phyloP scores from a whole-genome alignment of 257 asterid species.

The Solanum pimpinellifolium region DNA sequence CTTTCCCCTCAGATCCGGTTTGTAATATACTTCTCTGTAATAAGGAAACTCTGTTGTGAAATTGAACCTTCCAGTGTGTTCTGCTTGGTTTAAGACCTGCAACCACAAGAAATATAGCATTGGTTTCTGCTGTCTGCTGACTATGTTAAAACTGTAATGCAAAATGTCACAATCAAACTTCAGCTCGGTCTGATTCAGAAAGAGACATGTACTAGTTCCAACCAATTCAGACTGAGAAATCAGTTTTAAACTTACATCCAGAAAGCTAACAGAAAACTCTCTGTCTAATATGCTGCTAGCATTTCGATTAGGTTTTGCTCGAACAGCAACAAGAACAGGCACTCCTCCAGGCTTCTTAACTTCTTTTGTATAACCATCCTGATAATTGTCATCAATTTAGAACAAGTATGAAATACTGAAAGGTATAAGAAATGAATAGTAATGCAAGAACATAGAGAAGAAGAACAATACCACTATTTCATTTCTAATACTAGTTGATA shows the following conservation, averaged over 20 bases:
- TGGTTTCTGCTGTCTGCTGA: not conserved
- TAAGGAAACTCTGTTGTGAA: conserved; percentile 48
- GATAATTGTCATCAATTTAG: not conserved
- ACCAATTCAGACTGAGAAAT: not conserved
- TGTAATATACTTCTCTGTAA: conserved; percentile 35
- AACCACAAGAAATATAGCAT: not conserved
- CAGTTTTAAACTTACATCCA: conserved; percentile 39
- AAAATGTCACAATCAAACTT: not conserved
- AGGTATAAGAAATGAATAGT: not conserved
- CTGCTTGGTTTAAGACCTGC: conserved; percentile 50
- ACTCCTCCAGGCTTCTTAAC: conserved; percentile 38
- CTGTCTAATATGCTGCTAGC: conserved; percentile 22
- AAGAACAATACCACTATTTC: not conserved
- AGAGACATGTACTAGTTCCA: not conserved
- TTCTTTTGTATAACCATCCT: conserved; percentile 75
- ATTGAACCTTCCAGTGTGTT: conserved; percentile 59
- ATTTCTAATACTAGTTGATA: not conserved
- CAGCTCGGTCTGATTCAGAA: not conserved
- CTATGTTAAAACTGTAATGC: not conserved
- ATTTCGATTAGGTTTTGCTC: conserved; percentile 54
- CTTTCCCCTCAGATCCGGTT: conserved; percentile 39
- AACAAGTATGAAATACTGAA: not conserved
- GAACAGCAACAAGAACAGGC: conserved; percentile 65
- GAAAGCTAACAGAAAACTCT: conserved; percentile 48
- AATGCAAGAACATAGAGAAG: not conserved